A percentile compares a stretch with the other conserved stretches of the same genome.
Conservation (phyloP, 2,329 filamentous ascomycete species). For the Emergomyces pasteurianus region DNA sequence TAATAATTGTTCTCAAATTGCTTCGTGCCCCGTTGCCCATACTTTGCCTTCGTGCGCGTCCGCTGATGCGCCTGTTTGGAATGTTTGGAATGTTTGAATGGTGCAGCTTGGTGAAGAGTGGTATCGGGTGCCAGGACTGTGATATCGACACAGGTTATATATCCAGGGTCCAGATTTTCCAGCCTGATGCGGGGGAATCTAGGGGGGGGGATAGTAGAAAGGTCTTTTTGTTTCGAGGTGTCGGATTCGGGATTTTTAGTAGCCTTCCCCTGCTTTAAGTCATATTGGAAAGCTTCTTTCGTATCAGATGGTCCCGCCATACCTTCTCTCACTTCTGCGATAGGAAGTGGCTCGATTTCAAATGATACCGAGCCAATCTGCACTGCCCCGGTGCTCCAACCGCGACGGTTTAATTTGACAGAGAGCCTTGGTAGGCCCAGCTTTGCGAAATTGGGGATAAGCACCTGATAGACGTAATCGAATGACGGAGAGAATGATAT, state of each 20-base stretch:
- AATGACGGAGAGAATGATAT: slow-evolving; percentile 42
- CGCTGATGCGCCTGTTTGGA: background rate
- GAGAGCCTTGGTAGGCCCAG: slow-evolving; percentile 40
- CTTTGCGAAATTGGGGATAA: slow-evolving; percentile 40
- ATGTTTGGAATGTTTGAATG: background rate
- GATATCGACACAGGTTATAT: slow-evolving; percentile 25
- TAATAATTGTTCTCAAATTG: background rate
- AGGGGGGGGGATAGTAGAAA: background rate
- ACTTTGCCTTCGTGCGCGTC: slow-evolving; percentile 3
- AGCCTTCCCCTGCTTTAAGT: background rate
- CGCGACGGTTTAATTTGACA: slow-evolving; percentile 34
- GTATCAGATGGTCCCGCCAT: background rate
- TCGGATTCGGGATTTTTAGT: background rate
- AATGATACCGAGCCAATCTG: slow-evolving; percentile 41
- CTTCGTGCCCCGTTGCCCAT: background rate
- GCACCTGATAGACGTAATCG: slow-evolving; percentile 45
- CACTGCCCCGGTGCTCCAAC: slow-evolving; percentile 40
- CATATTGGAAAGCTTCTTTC: background rate
- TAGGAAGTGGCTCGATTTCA: slow-evolving; percentile 32
- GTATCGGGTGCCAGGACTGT: slow-evolving; percentile 28
- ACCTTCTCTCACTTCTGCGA: background rate
- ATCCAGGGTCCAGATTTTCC: slow-evolving; percentile 17
- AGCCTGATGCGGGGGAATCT: slow-evolving; percentile 25
- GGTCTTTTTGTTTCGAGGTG: background rate
- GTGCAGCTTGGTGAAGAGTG: slow-evolving; percentile 2